phyloP scores from a whole-genome alignment of 78 protist species.

The Isochrysis galbana region DNA sequence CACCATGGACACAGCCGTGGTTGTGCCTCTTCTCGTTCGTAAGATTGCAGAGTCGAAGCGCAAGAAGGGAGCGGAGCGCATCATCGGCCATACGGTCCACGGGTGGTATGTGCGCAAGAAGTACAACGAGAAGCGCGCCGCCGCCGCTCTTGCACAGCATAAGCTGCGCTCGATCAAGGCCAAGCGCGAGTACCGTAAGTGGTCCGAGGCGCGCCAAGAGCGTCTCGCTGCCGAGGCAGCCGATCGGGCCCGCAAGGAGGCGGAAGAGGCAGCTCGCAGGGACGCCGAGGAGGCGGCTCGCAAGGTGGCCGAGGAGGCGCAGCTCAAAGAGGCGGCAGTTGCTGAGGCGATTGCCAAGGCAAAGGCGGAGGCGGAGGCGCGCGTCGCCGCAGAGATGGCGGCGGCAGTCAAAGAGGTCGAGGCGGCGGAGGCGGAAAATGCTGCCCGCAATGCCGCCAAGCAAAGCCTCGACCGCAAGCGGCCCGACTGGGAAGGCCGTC shows the following conservation, averaged over 20 bases:
- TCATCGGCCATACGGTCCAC: background rate
- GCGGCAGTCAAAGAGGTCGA: background rate
- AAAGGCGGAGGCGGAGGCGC: slow-evolving; percentile 7
- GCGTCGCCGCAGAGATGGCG: background rate
- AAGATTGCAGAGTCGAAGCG: background rate
- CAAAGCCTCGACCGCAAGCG: background rate
- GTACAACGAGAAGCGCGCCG: background rate
- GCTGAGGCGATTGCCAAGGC: background rate
- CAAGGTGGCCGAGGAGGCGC: background rate
- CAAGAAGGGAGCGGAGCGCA: background rate
- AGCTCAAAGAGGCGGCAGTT: background rate
- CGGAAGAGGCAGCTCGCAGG: background rate
- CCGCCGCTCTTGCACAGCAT: background rate
- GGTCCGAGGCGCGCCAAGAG: background rate
- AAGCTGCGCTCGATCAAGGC: background rate
- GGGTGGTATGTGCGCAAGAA: background rate
- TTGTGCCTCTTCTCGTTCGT: background rate
- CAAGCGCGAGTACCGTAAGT: background rate
- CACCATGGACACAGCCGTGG: background rate
- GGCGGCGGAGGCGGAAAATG: background rate
- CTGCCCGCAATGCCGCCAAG: background rate
- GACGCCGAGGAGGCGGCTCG: background rate
- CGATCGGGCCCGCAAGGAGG: background rate
- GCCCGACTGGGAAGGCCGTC: background rate
- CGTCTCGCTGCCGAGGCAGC: background rate